These are phyloP conservation scores for Aspergillus cristatus DNA, from an alignment of 495 filamentous ascomycete species.

Conservation along the genomic window DNA sequence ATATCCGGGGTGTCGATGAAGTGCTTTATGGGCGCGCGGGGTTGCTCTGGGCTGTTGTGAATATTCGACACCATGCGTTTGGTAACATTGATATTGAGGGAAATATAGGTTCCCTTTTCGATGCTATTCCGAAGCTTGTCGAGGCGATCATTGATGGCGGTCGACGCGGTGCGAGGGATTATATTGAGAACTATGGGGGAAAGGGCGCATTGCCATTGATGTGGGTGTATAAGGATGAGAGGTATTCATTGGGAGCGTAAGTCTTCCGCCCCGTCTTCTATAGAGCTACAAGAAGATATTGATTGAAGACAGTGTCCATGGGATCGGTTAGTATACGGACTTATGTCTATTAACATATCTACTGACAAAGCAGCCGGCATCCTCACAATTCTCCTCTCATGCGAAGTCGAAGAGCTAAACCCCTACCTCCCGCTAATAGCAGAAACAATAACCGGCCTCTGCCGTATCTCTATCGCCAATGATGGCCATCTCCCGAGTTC, in stretches of 20 bases:
- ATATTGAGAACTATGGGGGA: slow-evolving; percentile 18
- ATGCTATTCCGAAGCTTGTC: slow-evolving; percentile 21
- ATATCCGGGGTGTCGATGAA: slow-evolving; percentile 31
- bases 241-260: slow-evolving; percentile 34
- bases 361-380: slow-evolving; percentile 26
- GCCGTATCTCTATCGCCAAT: slow-evolving; percentile 21
- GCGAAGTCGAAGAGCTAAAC: slow-evolving; percentile 18
- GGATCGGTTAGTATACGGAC: slow-evolving; percentile 7
- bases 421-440: slow-evolving; percentile 27
- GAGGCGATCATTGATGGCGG: slow-evolving; percentile 29
- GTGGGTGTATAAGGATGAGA: slow-evolving; percentile 36
- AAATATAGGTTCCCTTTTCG: slow-evolving; percentile 14
- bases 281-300: background rate
- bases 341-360: slow-evolving; percentile 11
- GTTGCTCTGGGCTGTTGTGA: slow-evolving; percentile 32
- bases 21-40: slow-evolving; percentile 36
- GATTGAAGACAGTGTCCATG: slow-evolving; percentile 17
- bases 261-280: slow-evolving; percentile 3
- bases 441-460: slow-evolving; percentile 29
- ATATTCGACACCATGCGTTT: slow-evolving; percentile 18
- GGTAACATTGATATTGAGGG: slow-evolving; percentile 7
- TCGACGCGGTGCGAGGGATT: slow-evolving; percentile 22
- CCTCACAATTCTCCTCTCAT: slow-evolving; percentile 32
- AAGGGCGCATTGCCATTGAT: slow-evolving; percentile 32
- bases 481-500: slow-evolving; percentile 36